Evolutionary conservation across 1,139 yeast species (phyloP), one percentile per base, ranked within the genome.

Genomic region (Saccharomyces hybrid): DNA sequence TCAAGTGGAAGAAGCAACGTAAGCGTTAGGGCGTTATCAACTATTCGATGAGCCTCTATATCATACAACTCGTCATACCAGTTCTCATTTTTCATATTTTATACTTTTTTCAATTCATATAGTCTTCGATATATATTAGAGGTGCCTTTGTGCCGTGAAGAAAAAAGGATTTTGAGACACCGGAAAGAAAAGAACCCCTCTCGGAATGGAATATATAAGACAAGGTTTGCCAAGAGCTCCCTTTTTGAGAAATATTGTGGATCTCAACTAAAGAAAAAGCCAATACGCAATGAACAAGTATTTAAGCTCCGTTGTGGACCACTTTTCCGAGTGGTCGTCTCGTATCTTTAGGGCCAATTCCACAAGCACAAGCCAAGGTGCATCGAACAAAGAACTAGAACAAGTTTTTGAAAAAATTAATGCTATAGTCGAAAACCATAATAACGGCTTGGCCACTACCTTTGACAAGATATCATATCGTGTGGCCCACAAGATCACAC

Each of bases 1-100:
- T 80, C 74, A 88, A 88, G 73, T 91, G 96, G 96, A 87, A 85
- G 68, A 85, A 80, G 63, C 87, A 84, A 67, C 81, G 98, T 64
- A 90, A 88, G 74, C 80, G 86, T 62, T 54, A 31, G 41, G 38
- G 14, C 7, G 6, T 32, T 32, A 32, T 32, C 38, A 32, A 5
- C 38, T 32, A 32, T 13, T 32, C 20, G 38, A 32, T 32, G 38
- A 6, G 38, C 14, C 8, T 6, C 9, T 32, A 5, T 32, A 5
- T 13, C 2, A 32, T n/a, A 32, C 31, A 9, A 28, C 11, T 32
- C 14, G 38, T 32, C 38, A 11, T 13, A 32, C 2, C 38, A 13
- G 8, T 13, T n/a, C 20, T 32, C 14, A 32, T 28, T 32, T 32
- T 32, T n/a, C 38, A 32, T 32, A 13, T 32, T 32, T 32, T 32